Evolutionary conservation across 306 rosid genomes (phyloP).

Genomic region (Corylus americana): DNA sequence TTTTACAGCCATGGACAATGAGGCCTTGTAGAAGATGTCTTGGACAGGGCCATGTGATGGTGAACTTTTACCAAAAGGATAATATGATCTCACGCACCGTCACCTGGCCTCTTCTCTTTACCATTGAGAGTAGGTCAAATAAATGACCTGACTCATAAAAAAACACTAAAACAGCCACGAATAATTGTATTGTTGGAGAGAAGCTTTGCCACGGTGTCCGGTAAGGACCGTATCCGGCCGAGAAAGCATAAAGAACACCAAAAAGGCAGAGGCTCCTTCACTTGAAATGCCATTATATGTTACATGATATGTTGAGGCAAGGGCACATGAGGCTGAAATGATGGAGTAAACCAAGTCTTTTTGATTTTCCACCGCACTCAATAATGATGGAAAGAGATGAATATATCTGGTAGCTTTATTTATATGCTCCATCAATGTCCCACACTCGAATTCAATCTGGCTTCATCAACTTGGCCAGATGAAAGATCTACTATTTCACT

Average conservation of each 20-base stretch:
- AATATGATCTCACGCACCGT: not conserved
- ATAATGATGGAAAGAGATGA: conserved; percentile 15
- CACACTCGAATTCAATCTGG: not conserved
- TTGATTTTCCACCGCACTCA: not conserved
- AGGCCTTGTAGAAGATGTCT: not conserved
- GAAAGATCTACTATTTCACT: not conserved
- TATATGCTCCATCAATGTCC: not conserved
- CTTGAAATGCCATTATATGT: too few species aligned
- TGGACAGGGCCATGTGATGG: not conserved
- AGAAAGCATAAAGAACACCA: too few species aligned
- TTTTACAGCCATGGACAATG: not conserved
- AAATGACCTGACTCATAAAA: too few species aligned
- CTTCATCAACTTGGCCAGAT: not conserved
- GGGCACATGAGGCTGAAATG: conserved; percentile 20
- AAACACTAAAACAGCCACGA: too few species aligned
- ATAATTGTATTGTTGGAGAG: too few species aligned
- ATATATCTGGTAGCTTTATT: conserved; percentile 13
- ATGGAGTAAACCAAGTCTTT: not conserved
- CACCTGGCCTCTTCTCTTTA: not conserved
- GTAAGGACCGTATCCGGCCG: too few species aligned
- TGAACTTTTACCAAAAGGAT: not conserved
- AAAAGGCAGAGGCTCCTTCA: too few species aligned
- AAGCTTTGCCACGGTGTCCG: too few species aligned
- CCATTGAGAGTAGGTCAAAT: too few species aligned
- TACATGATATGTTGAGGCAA: not conserved